Percentiles rank a stretch among this genome's conserved stretches.
phyloP scores from a whole-genome alignment of 2,329 filamentous ascomycete species.

The Aspergillus quadricinctus region DNA sequence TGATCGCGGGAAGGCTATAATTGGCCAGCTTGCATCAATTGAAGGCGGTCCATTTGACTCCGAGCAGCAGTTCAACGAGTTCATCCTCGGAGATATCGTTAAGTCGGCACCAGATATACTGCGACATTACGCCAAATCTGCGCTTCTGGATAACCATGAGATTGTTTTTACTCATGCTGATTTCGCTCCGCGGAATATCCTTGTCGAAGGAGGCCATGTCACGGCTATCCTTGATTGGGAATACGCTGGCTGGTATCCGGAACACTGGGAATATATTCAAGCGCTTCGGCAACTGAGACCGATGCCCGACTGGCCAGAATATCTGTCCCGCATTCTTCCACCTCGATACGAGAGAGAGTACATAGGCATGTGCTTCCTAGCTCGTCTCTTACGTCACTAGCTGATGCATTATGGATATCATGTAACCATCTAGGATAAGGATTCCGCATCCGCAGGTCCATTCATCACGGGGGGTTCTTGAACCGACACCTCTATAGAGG shows the following conservation, averaged over 20 bases:
- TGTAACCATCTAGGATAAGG: too few relatives aligned
- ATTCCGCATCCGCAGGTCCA: too few relatives aligned
- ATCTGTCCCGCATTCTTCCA: not conserved
- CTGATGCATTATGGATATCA: too few relatives aligned
- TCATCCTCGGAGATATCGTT: slow-evolving; percentile 13
- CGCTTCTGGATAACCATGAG: slow-evolving; percentile 11
- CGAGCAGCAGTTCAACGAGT: slow-evolving; percentile 18
- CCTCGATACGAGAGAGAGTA: not conserved
- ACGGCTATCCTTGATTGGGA: not conserved
- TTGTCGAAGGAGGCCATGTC: not conserved
- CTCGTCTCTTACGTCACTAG: too few relatives aligned
- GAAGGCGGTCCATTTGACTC: slow-evolving; percentile 22
- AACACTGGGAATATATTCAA: not conserved
- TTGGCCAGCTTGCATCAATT: slow-evolving; percentile 8
- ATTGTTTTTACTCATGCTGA: slow-evolving; percentile 17
- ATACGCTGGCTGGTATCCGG: slow-evolving; percentile 11
- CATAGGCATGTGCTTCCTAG: too few relatives aligned
- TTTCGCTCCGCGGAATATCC: slow-evolving; percentile 14
- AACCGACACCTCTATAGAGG: too few relatives aligned
- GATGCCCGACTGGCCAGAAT: not conserved
- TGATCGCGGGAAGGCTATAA: slow-evolving; percentile 12
- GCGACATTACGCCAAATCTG: slow-evolving; percentile 13
- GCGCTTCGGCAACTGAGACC: not conserved
- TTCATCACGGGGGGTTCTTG: too few relatives aligned
- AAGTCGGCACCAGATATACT: slow-evolving; percentile 6